A percentile compares a stretch with the other conserved stretches of the same genome.
Conservation (phyloP, 805 yeast genomes). For the Saccharomycopsis sp. region DNA sequence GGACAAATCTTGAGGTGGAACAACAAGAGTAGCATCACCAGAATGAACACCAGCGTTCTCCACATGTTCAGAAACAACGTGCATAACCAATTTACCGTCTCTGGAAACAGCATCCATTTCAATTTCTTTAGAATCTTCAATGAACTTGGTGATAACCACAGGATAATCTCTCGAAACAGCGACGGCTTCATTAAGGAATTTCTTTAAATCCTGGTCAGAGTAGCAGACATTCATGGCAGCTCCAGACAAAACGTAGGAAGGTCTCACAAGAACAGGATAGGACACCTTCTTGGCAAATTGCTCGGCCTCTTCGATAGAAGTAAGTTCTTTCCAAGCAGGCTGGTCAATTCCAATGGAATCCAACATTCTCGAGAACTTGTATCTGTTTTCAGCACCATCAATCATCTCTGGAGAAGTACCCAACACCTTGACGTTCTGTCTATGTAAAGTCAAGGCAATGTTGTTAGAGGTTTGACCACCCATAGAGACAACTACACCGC, state of each 20-base stretch:
- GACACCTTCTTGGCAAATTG: constrained; percentile 83
- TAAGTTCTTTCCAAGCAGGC: constrained; percentile 98
- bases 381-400: constrained; percentile 96
- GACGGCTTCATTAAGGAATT: constrained; percentile 87
- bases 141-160: constrained; percentile 93
- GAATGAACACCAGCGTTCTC: constrained; percentile 99
- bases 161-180: constrained; percentile 98
- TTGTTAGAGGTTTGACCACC: constrained; percentile 99
- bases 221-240: constrained; percentile 99
- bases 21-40: constrained; percentile 96
- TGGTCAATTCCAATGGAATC: constrained; percentile 96
- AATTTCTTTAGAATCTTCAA: constrained; percentile 94
- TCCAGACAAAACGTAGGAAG: constrained; percentile 94
- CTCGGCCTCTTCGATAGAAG: constrained; percentile 89
- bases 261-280: constrained; percentile 95
- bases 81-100: constrained; percentile 92
- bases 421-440: constrained; percentile 89
- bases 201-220: constrained; percentile 79
- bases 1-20: constrained; percentile 93
- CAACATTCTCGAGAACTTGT: constrained; percentile 95
- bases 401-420: constrained; percentile 99
- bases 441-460: constrained; percentile 85
- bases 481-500: constrained; percentile 93
- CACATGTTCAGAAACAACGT: constrained; percentile 96
- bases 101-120: constrained; percentile 98